Conservation (phyloP, 2,329 filamentous ascomycete species). For the Chlorencoelia australis region DNA sequence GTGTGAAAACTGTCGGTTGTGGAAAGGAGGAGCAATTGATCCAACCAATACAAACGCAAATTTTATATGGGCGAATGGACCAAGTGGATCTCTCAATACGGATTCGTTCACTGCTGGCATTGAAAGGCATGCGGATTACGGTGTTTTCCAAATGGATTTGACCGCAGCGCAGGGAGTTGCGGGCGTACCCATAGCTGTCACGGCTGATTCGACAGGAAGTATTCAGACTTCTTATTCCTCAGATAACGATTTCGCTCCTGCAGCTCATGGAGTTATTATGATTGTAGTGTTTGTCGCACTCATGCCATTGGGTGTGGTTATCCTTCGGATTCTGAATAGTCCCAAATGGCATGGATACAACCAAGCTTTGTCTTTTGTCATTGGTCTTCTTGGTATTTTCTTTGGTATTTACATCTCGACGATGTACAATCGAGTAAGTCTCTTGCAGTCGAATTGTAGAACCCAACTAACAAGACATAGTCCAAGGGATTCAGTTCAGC, state of each 20-base stretch:
- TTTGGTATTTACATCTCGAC: constrained; percentile 39
- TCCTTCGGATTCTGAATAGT: constrained; percentile 41
- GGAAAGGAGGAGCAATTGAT: constrained; percentile 40
- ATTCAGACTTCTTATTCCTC: constrained; percentile 31
- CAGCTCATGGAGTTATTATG: constrained; percentile 39
- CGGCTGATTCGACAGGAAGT: constrained; percentile 20
- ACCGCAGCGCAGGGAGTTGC: constrained; percentile 37
- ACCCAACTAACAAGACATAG: constrained; percentile 25
- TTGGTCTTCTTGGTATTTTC: constrained; percentile 39
- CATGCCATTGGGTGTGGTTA: constrained; percentile 44
- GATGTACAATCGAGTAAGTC: constrained; percentile 46
- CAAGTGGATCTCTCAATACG: constrained; percentile 33
- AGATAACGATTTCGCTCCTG: constrained; percentile 23
- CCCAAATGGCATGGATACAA: constrained; percentile 45
- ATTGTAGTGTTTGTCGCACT: constrained; percentile 43
- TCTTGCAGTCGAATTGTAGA: not conserved
- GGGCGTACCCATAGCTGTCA: constrained; percentile 32
- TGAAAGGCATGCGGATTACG: constrained; percentile 42
- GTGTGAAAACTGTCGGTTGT: constrained; percentile 44
- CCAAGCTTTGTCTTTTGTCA: constrained; percentile 39
- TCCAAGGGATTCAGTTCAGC: constrained; percentile 41
- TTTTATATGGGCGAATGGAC: constrained; percentile 48
- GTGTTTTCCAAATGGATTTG: constrained; percentile 47
- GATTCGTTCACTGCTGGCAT: constrained; percentile 36
- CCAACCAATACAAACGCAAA: constrained; percentile 36